Base-by-base conservation (phyloP, 2,329 filamentous ascomycete genomes). In the Cladosporium phlei region DNA sequence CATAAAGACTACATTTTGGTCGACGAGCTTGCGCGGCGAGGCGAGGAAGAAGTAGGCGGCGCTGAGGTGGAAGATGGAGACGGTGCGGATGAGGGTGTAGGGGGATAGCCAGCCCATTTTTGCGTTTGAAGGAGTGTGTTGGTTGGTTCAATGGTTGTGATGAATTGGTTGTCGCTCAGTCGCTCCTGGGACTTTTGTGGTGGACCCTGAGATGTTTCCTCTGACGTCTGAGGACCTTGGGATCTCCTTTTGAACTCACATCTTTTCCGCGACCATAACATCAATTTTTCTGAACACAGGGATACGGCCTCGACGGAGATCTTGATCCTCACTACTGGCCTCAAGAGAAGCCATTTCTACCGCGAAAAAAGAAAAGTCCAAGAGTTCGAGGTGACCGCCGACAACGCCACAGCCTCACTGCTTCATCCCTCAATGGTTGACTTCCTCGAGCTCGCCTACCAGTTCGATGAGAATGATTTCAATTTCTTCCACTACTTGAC, bases 51-150 rank as follows among this genome's bases (percentile, higher is more conserved):
- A 88, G 68, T 84, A 89, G 59, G 83, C 88, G 38, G 93, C 73
- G 5, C 86, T 87, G 54, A 95, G 68, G 69, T 95, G 87, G 72
- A 93, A 88, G 63, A 95, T 78, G 57, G 85, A 86, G 57, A 95
- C 72, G 43, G 82, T 83, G 57, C 86, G 85, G 58, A 96, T 84
- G 66, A 95, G 83, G 7, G 84, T 87, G 62, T 79, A 85, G 51
- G 83, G 82, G 2, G 87, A 89, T 60, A 96, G 77, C 65, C 94
- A 74, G 24, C 81, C 85, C 90, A 96, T 96, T 19, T 33, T 55
- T 44, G 19, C 22, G 30, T 38, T 29, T 28, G 22, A 22, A 3
- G 3, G 17, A 20, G 16, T 37, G n/a, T 2, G 27, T 21, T 42
- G n/a, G 12, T 35, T 24, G 12, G n/a, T n/a, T n/a, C n/a, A n/a